Base-by-base conservation (phyloP, 2,329 filamentous ascomycete genomes). In the Paecilomyces sp. region DNA sequence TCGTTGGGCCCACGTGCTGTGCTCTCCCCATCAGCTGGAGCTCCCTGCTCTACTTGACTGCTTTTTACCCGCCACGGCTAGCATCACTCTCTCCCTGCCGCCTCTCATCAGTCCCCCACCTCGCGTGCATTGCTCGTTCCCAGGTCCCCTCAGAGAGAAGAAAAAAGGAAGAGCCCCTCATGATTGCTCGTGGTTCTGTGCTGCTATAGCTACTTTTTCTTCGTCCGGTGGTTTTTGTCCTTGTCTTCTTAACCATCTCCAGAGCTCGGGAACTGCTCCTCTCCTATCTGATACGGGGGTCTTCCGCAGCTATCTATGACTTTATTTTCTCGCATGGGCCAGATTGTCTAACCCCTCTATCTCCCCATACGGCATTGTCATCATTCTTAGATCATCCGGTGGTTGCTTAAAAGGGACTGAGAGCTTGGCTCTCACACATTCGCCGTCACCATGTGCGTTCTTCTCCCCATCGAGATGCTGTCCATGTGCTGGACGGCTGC, bases 401-500 rank as follows among this genome's bases (percentile, higher is more conserved):
- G 41, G 12, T 53, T 41, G 47, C 52, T 11, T 15, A 25, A 59
- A 54, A 61, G 57, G 58, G 55, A 51, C 31, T 55, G 33, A 57
- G 55, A 62, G 57, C 55, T 24, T 60, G 34, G 56, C 53, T 56
- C 59, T 58, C 59, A 50, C 58, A 30, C 36, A 55, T 47, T 31
- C 50, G 55, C 33, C 50, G 53, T 56, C 60, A 68, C 63, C 54
- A 68, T 68, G 67, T 68, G 62, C 50, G 65, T 66, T 30, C 28
- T 22, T 18, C 15, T 22, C 1, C 24, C 5, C 18, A 7, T 47
- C 41, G 41, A 47, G 41, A 15, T 7, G 41, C 41, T 7, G 15
- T 47, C 41, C 6, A n/a, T 9, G n/a, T 3, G 41, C n/a, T 47
- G 41, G 41, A 47, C 41, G 15, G 18, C n/a, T 47, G 41, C 18